phyloP scores from a whole-genome alignment of 805 yeast species.

The Candida pseudoglaebosa region DNA sequence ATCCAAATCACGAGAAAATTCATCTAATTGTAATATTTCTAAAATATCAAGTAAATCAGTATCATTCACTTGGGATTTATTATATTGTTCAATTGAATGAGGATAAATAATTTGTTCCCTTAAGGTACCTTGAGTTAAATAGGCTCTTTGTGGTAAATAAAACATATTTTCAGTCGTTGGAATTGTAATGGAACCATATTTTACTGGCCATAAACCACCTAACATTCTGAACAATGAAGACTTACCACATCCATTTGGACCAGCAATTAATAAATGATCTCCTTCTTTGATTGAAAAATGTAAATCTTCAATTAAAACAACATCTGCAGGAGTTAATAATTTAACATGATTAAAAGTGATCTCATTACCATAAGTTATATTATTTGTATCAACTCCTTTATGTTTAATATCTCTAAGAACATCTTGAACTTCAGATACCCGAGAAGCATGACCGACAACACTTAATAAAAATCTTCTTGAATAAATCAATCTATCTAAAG shows the following conservation, averaged over 20 bases:
- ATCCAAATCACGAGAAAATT: conserved; percentile 60
- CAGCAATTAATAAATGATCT: conserved; percentile 82
- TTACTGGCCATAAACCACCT: conserved; percentile 92
- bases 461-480: conserved; percentile 82
- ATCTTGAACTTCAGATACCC: conserved; percentile 68
- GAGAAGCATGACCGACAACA: conserved; percentile 73
- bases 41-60: conserved; percentile 51
- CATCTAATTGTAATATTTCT: conserved; percentile 54
- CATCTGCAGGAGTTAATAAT: conserved; percentile 82
- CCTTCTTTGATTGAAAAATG: conserved; percentile 75
- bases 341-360: conserved; percentile 73
- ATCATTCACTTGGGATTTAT: conserved; percentile 35
- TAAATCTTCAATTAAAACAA: conserved; percentile 60
- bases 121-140: conserved; percentile 73
- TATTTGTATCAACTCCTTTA: conserved; percentile 13
- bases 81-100: conserved; percentile 58
- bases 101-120: conserved; percentile 91
- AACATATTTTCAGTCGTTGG: conserved; percentile 69
- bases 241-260: conserved; percentile 96
- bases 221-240: conserved; percentile 85
- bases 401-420: conserved; percentile 48
- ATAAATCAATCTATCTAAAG: conserved; percentile 81
- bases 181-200: conserved; percentile 52
- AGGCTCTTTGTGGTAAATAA: conserved; percentile 90
- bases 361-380: conserved; percentile 38